Evolutionary conservation across 1,284 basidiomycete genomes (phyloP), one percentile per base, ranked within the genome.

Genomic region (Heterobasidion occidentale): DNA sequence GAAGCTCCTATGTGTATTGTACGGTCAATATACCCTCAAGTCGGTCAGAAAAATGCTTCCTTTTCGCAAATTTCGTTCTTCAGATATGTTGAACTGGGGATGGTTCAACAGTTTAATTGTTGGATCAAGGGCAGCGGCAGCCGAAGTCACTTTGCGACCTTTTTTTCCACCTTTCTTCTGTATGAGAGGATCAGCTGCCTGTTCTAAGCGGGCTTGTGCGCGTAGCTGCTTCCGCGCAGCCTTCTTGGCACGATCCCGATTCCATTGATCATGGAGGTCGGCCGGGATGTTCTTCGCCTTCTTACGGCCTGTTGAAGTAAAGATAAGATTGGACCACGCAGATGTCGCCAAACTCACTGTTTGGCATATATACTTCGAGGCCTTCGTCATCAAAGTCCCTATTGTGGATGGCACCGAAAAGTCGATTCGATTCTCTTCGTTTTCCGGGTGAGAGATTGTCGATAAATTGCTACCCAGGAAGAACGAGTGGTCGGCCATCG

Each of bases 211-310:
- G 2, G 78, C 82, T 3, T 80, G 71, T 1, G 77, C 79, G 4
- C 92, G 83, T 44, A 79, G 76, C 4, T 74, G 77, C 68, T 92
- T 95, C 67, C 77, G 73, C 58, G 84, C 84, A 0, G 91, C 91
- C 70, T 96, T 97, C 71, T 85, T 88, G 54, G 76, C 72, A 1
- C 92, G 86, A 66, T 96, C 94, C n/a, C 53, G 79, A 58, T 84
- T 80, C 92, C 92, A 96, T 61, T 88, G 88, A 0, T 72, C 79
- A 58, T 78, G 78, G 1, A 97, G 76, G 8, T 86, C 79, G 1
- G 74, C 67, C 0, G 89, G 83, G 52, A 93, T 70, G 54, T 70
- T 62, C 59, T 78, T 77, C 45, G 83, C 77, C 65, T 87, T 87
- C 59, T 76, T 78, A 50, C 74, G 73, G 58, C 75, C 81, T 85